Conservation (phyloP, 352 stramenopile species). For the Phytophthora pisi region DNA sequence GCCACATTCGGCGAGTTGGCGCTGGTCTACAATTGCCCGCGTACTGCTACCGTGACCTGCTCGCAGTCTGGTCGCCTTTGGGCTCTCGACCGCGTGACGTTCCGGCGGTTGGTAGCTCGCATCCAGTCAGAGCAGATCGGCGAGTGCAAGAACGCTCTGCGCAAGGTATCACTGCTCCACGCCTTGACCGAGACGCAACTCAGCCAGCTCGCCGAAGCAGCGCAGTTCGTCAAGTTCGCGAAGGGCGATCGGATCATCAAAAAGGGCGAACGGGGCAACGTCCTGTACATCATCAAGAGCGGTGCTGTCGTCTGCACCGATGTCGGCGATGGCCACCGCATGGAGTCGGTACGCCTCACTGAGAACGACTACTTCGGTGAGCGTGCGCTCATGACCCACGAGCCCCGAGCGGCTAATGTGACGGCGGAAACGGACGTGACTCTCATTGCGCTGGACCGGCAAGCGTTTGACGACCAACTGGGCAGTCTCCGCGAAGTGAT, state of each 20-base stretch:
- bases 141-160: slow-evolving; percentile 69
- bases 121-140: slow-evolving; percentile 69
- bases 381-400: slow-evolving; percentile 88
- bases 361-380: slow-evolving; percentile 95
- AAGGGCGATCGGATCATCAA: slow-evolving; percentile 82
- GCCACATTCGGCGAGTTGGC: slow-evolving; percentile 95
- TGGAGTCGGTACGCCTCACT: slow-evolving; percentile 45
- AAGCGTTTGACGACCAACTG: slow-evolving; percentile 94
- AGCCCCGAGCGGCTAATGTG: slow-evolving; percentile 90
- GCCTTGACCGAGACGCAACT: slow-evolving; percentile 66
- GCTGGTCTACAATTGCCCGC: slow-evolving; percentile 96
- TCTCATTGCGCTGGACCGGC: slow-evolving; percentile 88
- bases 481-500: slow-evolving; percentile 92
- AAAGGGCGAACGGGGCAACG: slow-evolving; percentile 80
- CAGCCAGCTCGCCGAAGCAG: slow-evolving; percentile 60
- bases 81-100: slow-evolving; percentile 87
- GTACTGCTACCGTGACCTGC: slow-evolving; percentile 88
- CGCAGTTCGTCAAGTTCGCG: slow-evolving; percentile 71
- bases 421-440: slow-evolving; percentile 74
- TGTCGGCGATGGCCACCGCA: slow-evolving; percentile 46
- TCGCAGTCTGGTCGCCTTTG: slow-evolving; percentile 65
- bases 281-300: slow-evolving; percentile 88
- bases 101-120: slow-evolving; percentile 83
- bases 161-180: slow-evolving; percentile 61
- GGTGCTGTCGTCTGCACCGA: slow-evolving; percentile 71